These are phyloP conservation scores for Lichtheimia ornata DNA, from an alignment of 371 early-diverging fungal genomes.

Conservation along the genomic window DNA sequence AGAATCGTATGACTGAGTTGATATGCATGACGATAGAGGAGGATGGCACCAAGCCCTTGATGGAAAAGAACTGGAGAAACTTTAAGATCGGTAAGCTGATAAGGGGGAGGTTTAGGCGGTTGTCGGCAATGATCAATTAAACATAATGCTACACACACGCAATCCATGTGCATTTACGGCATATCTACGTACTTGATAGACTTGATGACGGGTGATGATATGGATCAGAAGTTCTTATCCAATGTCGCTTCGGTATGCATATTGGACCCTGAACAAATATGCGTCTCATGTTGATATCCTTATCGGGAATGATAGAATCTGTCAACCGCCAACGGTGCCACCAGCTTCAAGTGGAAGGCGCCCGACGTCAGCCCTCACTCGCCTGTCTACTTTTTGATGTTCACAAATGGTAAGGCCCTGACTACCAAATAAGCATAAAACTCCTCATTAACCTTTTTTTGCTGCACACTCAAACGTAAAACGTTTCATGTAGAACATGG, in stretches of 20 bases:
- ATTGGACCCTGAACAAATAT: not conserved
- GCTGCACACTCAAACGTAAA: too few relatives aligned
- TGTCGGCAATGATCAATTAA: too few relatives aligned
- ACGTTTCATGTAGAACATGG: conserved; percentile 25
- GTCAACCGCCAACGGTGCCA: conserved; percentile 6
- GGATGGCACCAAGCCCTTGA: conserved; percentile 18
- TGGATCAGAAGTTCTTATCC: conserved; percentile 26
- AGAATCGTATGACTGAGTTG: conserved; percentile 1
- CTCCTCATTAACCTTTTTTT: conserved; percentile 1
- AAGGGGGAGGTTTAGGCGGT: too few relatives aligned
- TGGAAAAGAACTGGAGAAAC: conserved; percentile 25
- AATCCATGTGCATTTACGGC: not conserved
- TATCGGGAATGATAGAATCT: conserved; percentile 1
- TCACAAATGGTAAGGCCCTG: conserved; percentile 37
- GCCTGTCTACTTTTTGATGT: conserved; percentile 51
- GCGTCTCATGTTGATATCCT: too few relatives aligned
- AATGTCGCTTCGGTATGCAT: conserved; percentile 23
- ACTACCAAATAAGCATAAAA: conserved; percentile 1
- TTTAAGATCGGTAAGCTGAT: conserved; percentile 31
- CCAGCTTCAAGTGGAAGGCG: conserved; percentile 28
- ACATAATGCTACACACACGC: not conserved
- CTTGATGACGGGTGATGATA: conserved; percentile 43
- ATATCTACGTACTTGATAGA: conserved; percentile 14
- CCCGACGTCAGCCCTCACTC: conserved; percentile 44
- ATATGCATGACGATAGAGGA: conserved; percentile 20